Evolutionary conservation across 768 basidiomycete genomes (phyloP), one percentile per base, ranked within the genome.

Genomic region (Cystoderma amianthinum): DNA sequence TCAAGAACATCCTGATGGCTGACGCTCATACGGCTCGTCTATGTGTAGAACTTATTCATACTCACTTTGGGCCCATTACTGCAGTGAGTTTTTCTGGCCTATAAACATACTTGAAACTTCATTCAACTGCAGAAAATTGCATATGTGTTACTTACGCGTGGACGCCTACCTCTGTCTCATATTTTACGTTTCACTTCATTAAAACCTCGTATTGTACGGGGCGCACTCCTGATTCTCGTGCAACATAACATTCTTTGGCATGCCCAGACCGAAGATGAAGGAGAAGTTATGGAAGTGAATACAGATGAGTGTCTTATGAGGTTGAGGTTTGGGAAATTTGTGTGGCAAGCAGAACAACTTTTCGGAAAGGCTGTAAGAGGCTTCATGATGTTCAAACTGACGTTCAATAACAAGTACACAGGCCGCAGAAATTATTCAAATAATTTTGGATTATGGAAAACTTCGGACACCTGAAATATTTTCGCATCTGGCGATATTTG

Each of bases 221-320:
- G 81, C 19, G 72, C 79, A 15, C 64, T 94, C 15, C 66, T 96
- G 34, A 75, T 84, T 34, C 74, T 97, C 40, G 72, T 94, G 13
- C 94, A 97, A 56, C 94, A 97, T 57, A 93, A 96, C 60, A 61
- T 96, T 33, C 68, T 94, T 33, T 93, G 91, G 87, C 88, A 92
- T 55, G 76, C 82, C 6, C 73, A 74, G 28, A 72, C 72, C 4
- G 80, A 81, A 6, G 78, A 80, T n/a, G 82, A 80, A 32, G 78
- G 76, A 4, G 85, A 85, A 47, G 74, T 86, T 43, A 69, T 87
- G 36, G 92, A 96, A 57, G 67, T 95, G 47, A 91, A 92, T 52
- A 64, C 79, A 11, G 77, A 85, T 41, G 90, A 92, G 55, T 93
- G 92, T 57, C 68, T 96, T 24, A 67, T 80, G 63, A 70, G 93